These are phyloP conservation scores for Naganishia cerealis DNA, from an alignment of 1,284 basidiomycete species.

Conservation along the genomic window DNA sequence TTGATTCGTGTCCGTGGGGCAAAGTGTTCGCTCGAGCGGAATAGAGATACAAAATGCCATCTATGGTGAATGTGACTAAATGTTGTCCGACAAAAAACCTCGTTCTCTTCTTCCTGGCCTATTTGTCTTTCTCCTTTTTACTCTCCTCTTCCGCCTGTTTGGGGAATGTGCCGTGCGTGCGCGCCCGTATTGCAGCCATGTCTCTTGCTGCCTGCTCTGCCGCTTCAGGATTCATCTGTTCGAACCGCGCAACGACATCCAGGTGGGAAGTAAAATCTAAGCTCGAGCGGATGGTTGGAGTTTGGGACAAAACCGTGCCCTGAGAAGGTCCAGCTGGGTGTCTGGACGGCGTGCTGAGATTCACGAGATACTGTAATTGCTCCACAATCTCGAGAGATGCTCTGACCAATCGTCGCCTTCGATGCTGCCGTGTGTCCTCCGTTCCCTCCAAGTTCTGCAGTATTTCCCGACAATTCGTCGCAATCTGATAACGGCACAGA, in stretches of 20 bases:
- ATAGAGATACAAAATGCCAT: not conserved
- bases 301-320: not conserved
- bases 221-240: conserved; percentile 16
- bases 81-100: not conserved
- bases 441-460: conserved; percentile 9
- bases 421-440: not conserved
- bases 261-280: not conserved
- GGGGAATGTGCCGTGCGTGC: conserved; percentile 12
- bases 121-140: not conserved
- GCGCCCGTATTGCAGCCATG: conserved; percentile 23
- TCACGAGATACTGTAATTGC: conserved; percentile 4
- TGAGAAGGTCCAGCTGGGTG: not conserved
- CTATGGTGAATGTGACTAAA: not conserved
- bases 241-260: conserved; percentile 8
- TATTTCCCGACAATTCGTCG: conserved; percentile 8
- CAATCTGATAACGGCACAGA: conserved; percentile 2
- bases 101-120: not conserved
- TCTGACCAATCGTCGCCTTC: not conserved
- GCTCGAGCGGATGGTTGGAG: not conserved
- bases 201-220: conserved; percentile 23
- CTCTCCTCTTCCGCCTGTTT: not conserved
- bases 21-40: not conserved
- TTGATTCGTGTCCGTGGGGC: not conserved
- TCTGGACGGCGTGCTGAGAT: not conserved
- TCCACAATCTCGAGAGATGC: conserved; percentile 13